Evolutionary conservation across 768 basidiomycete species (phyloP), one percentile per base, ranked within the genome.

Genomic region (Coprinopsis cinerea): DNA sequence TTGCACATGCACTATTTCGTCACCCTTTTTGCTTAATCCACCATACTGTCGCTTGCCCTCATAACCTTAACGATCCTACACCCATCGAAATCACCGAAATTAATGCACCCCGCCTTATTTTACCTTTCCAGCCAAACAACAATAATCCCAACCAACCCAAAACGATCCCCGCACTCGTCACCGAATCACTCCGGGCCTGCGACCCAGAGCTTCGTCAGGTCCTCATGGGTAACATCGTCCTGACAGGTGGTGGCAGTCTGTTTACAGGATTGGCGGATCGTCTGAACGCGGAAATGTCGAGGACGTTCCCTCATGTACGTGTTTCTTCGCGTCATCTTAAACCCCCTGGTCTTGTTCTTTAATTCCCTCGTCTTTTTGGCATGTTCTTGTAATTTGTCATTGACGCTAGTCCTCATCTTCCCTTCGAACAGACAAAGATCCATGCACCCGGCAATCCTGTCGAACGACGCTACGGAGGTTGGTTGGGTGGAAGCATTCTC

Each of bases 401-500:
- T 10, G 22, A 39, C 14, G 28, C 48, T 13, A 49, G 10, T n/a
- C n/a, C 37, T 39, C 9, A 39, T 20, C 37, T 20, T 13, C 18
- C 11, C 35, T 26, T 28, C 34, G 18, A 6, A 41, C 44, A 94
- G 83, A 80, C 89, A 50, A 94, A 93, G 73, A 86, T 95, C 34
- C 90, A 95, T 59, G 85, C 93, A 0, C 87, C 96, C 2, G 92
- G 93, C 10, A 92, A 92, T 59, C 82, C 89, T 0, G 76, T 85
- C 44, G 96, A 98, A 64, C 79, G 95, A 40, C 80, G 86, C 49
- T 96, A 92, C 64, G 88, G 92, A 13, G 84, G 88, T 17, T 99
- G 96, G 96, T 70, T 99, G 5, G 96, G 96, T 10, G 96, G 95
- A 24, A 92, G 89, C 56, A 95, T 98, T 59, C 73, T 98, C 41